Evolutionary conservation across 78 protist genomes (phyloP).

Genomic region (Dictyostelium capitatum): DNA sequence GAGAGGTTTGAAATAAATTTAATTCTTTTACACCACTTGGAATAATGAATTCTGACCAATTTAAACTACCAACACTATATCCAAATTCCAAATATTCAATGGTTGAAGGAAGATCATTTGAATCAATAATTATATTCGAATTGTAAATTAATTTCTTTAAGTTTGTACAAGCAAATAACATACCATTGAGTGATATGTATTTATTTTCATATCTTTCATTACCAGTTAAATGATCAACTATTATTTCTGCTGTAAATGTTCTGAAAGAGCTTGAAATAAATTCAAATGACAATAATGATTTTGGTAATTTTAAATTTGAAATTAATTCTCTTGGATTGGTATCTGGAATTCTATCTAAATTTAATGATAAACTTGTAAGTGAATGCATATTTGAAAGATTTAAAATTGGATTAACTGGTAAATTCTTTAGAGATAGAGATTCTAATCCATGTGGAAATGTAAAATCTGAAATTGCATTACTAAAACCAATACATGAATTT

Average conservation of each 20-base stretch:
- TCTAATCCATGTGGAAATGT: neutral
- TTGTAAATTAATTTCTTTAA: neutral
- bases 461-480: neutral
- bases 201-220: neutral
- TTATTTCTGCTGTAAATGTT: neutral
- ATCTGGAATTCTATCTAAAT: too few relatives aligned
- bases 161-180: neutral
- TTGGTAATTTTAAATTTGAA: neutral
- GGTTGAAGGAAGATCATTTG: neutral
- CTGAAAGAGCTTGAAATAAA: neutral
- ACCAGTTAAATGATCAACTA: too few relatives aligned
- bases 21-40: too few relatives aligned
- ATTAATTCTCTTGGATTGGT: neutral
- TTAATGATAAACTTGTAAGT: neutral
- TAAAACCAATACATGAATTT: neutral
- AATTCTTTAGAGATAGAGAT: neutral
- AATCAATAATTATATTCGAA: neutral
- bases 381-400: conserved; percentile 3
- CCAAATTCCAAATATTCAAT: neutral
- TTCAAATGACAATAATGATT: neutral
- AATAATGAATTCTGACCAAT: too few relatives aligned
- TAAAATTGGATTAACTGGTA: neutral
- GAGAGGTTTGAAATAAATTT: too few relatives aligned
- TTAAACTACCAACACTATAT: too few relatives aligned
- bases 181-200: neutral